Evolutionary conservation across 441 rosid species (phyloP).

Genomic region (Codiaeum variegatum): DNA sequence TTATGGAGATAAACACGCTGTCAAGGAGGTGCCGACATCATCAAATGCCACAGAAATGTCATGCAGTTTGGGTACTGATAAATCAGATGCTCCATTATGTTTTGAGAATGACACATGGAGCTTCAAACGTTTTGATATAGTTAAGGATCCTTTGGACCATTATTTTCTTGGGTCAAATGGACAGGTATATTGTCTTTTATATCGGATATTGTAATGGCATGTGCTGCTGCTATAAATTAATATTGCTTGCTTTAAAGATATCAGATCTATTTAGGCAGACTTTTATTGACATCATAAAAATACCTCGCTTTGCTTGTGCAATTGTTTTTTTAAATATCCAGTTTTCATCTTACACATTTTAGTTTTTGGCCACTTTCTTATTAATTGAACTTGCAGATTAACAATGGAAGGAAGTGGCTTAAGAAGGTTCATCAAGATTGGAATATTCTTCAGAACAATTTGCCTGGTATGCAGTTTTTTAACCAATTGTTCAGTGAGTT

Average conservation of each 20-base stretch:
- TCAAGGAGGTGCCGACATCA: conserved; percentile 27
- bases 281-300: not conserved
- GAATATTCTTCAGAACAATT: conserved; percentile 94
- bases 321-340: not conserved
- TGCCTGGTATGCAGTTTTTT: conserved; percentile 64
- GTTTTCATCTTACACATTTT: not conserved
- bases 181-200: conserved; percentile 48
- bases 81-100: conserved; percentile 32
- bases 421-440: conserved; percentile 98
- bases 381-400: conserved; percentile 45
- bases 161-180: conserved; percentile 61
- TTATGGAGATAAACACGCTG: conserved; percentile 32
- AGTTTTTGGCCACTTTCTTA: conserved; percentile 3
- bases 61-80: conserved; percentile 32
- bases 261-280: conserved; percentile 6
- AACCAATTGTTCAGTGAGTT: conserved; percentile 4
- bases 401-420: conserved; percentile 77
- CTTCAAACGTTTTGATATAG: conserved; percentile 79
- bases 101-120: conserved; percentile 33
- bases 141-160: conserved; percentile 85
- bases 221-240: not conserved
- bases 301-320: not conserved
- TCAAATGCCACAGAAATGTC: conserved; percentile 33
- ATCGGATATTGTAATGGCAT: not conserved
- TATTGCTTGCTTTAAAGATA: not conserved